Evolutionary conservation across 768 basidiomycete species (phyloP), one percentile per base, ranked within the genome.

Genomic region (Amanita polypyramis): DNA sequence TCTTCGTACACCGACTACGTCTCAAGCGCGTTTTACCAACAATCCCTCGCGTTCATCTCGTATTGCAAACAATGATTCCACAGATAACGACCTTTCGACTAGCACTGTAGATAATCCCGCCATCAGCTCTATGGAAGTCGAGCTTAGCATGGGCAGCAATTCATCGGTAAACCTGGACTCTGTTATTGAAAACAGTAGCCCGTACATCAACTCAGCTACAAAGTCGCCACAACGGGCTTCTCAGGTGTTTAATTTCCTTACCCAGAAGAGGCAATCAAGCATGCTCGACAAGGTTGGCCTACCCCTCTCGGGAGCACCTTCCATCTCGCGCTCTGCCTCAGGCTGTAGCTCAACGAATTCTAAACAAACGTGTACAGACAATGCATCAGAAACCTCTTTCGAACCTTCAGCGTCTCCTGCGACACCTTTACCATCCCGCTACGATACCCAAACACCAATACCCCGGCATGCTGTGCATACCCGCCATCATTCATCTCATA

Each of bases 81-180:
- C 75, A 53, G 56, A 68, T 55, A 65, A 70, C 56, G 74, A 77
- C 57, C 60, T 67, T 49, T 68, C 71, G n/a, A 66, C 68, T 32
- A 56, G 55, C 48, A 61, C 60, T 45, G 56, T 63, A 41, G 66
- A 72, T 47, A 66, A 73, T 55, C 73, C 74, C 3, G 70, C 70
- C 17, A 79, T 86, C 38, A 83, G 82, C 4, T 90, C 86, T 0
- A 72, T 88, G 66, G 80, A 83, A 50, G 87, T 88, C 3, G 85
- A 87, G 57, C 67, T 79, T 43, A 85, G 84, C 59, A 64, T 68
- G 17, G 65, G 64, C 10, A 63, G 68, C 19, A 75, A 79, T 45
- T 57, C 62, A 15, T 59, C 61, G 9, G 50, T 62, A 38, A 56
- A 61, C 9, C 53, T 55, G 45, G 51, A 56, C 47, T 50, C 51